These are phyloP conservation scores for Backusella australiensis DNA, from an alignment of 192 early-diverging fungal species.

Conservation along the genomic window DNA sequence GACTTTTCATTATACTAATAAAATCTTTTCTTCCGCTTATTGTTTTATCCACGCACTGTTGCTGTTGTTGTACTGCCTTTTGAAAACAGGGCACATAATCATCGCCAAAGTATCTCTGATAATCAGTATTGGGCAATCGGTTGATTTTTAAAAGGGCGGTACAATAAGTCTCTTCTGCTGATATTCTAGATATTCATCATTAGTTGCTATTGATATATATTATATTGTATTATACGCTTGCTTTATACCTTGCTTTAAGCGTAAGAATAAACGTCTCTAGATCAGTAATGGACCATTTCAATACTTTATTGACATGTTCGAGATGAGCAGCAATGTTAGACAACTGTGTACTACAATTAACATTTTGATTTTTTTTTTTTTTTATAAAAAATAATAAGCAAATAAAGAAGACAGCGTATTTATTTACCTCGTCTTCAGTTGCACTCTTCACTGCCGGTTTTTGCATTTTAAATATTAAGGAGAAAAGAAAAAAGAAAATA, in stretches of 20 bases:
- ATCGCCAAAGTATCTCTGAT: not conserved
- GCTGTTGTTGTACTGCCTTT: not conserved
- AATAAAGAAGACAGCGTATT: not conserved
- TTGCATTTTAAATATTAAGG: not conserved
- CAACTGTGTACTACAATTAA: conserved; percentile 6
- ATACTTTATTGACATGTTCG: conserved; percentile 18
- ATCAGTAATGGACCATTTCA: conserved; percentile 15
- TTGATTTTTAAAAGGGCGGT: not conserved
- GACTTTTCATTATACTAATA: not conserved
- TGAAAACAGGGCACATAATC: not conserved
- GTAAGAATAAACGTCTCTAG: conserved; percentile 5
- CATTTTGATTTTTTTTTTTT: not conserved
- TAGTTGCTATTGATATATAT: not conserved
- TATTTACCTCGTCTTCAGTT: conserved; percentile 13
- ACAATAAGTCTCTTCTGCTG: conserved; percentile 10
- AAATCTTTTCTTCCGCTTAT: not conserved
- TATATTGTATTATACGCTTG: not conserved
- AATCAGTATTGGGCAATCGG: not conserved
- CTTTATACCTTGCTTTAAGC: conserved; percentile 7
- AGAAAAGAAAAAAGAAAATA: not conserved
- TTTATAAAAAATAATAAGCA: not conserved
- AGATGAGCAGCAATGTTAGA: conserved; percentile 6
- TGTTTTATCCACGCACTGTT: conserved; percentile 8
- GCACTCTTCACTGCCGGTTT: not conserved
- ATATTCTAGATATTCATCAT: not conserved